Evolutionary conservation across 1,139 yeast genomes (phyloP), one percentile per base, ranked within the genome.

Genomic region (Pichia sp.): DNA sequence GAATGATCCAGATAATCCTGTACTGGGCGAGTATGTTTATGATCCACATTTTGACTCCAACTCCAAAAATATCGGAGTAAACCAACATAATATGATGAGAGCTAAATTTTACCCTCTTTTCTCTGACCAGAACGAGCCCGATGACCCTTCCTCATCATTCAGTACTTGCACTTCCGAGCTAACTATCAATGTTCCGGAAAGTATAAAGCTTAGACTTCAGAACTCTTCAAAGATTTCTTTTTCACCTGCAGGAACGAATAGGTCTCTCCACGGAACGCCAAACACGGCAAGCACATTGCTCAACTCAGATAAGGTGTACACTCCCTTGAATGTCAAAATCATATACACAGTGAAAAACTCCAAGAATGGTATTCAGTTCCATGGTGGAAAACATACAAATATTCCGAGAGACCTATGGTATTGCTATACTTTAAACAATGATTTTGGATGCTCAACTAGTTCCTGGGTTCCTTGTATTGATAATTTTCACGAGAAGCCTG

Each of bases 381-480:
- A 79, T 25, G 82, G 86, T 16, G 64, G 65, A 25, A 49, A 55
- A 7, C 58, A 58, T 27, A 52, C 59, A 4, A 66, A 64, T 22
- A 45, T 55, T 5, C 59, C 62, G 2, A 64, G 56, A 34, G 58
- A 58, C 29, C 42, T 44, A 28, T 87, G 96, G 94, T 94, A 84
- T 52, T 94, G 85, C 2, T 87, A 82, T 56, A 88, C 98, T 0
- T 68, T 75, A 1, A 88, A 91, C 52, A 69, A 85, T 4, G 88
- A 86, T 20, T 63, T 77, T 32, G 87, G 87, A 16, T 69, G 83
- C 8, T 76, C 94, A 12, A 84, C 97, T 0, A 84, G 96, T 2
- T 80, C 87, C 16, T 93, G 99, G 98, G 83, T 91, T 32, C 99
- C 99, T 0, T 93, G 98, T 54, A 69, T 91, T 5, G 97, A 93